Evolutionary conservation across 225 moss, liverwort and hornwort genomes (phyloP), one percentile per base, ranked within the genome.

Genomic region (Marchantia paleacea): DNA sequence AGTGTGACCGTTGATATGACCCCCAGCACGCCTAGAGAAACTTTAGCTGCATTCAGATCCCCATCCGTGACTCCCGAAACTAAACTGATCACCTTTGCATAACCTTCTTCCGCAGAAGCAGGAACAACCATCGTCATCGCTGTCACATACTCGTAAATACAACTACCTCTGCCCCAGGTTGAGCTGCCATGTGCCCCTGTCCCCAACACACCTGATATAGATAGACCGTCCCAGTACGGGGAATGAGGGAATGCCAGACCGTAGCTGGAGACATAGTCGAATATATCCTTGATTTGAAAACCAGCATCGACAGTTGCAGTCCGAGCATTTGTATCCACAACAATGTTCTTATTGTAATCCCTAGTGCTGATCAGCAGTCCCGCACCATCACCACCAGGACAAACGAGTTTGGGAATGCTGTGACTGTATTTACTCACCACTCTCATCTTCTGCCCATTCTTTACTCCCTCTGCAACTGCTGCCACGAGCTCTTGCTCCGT

Each of bases 11-110:
- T 81, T 53, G 90, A 89, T 6, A 92, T 55, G 7, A 87, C 85
- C 0, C 92, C 92, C 4, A 92, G 69, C 10, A 90, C 83, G 14
- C 90, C 92, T 0, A 90, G 83, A 24, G 84, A 76, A 31, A 92
- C 85, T 47, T 72, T 83, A 6, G 77, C 83, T 15, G 92, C 92
- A 68, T 88, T 85, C 76, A 90, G 24, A 69, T 61, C 61, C 26
- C 15, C 16, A 26, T 24, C 75, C 8, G 55, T 82, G 16, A 16
- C 8, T 55, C 55, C 55, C 16, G 55, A 16, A 0, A 24, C 0
- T 8, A 89, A 52, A 13, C 31, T 60, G 20, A 82, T 76, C 16
- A 87, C 84, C 39, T 72, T 83, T 0, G 87, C 86, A 1, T 25
- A 90, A 0, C 92, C 90, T 64, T 92, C 80, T 0, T 71, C 63